Evolutionary conservation across 1,284 basidiomycete genomes (phyloP), one percentile per base, ranked within the genome.

Genomic region (Rugosomyces carneus): DNA sequence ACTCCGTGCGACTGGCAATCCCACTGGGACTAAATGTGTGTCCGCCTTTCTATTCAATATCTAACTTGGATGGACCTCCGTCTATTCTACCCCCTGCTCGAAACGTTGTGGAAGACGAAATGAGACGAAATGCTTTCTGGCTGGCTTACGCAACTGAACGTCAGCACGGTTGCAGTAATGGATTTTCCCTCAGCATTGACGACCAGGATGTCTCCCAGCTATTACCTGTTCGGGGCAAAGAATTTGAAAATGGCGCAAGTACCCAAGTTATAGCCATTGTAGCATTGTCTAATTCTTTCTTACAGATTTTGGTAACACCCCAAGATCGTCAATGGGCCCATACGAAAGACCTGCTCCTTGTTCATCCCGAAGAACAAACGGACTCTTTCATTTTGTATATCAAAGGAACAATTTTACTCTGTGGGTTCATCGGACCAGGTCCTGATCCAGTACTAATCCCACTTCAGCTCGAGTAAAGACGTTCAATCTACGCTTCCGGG

Each of bases 301-400:
- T 47, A 34, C 48, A 83, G 79, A 64, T 68, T 10, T 64, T 78
- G 8, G 75, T 81, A 5, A 64, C 69, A 8, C 73, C 78, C 6
- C 63, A 72, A 26, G 71, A 78, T 35, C 73, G 85, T 15, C 84
- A 88, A 60, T 84, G 84, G 77, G 78, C 82, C 0, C 77, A 83
- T 53, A 72, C 72, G 10, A 70, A 67, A 47, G 72, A 81, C 54
- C 61, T 85, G 11, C 68, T 86, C 19, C 68, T 78, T 6, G 60
- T 63, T 7, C 81, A 86, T 56, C 76, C 76, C 16, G 76, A 76
- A 34, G 68, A 71, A n/a, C 78, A 83, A 55, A 78, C 76, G 0
- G 85, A 89, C 58, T 77, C 83, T 0, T 86, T 86, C 53, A 76
- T 76, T n/a, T 58, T 89, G n/a, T 85, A 84, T 53, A 71, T 87